A percentile compares a stretch with the other conserved stretches of the same genome.
phyloP scores from a whole-genome alignment of 2,329 filamentous ascomycete genomes.

The Nemania sp. region DNA sequence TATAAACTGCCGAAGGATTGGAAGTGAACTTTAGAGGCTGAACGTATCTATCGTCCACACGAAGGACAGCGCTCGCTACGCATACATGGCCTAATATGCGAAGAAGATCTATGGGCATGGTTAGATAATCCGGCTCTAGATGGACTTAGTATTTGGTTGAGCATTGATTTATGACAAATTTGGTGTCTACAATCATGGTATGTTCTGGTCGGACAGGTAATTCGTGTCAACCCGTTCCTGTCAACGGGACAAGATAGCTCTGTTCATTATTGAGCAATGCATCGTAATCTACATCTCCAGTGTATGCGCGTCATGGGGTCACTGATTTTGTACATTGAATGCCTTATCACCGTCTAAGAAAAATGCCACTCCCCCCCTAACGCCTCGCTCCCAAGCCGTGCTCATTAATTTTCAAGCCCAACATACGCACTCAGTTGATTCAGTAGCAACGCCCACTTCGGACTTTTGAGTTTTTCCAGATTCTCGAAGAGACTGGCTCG shows the following conservation, averaged over 20 bases:
- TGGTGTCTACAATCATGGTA: too few species aligned
- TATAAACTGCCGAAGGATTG: too few species aligned
- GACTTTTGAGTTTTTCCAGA: constrained; percentile 62
- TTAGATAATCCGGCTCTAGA: too few species aligned
- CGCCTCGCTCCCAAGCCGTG: constrained; percentile 30
- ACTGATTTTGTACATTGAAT: constrained; percentile 29
- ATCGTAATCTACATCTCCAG: constrained; percentile 30
- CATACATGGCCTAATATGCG: too few species aligned
- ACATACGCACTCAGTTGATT: constrained; percentile 70
- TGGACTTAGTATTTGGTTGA: too few species aligned
- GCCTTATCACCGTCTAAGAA: constrained; percentile 24
- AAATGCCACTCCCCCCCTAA: constrained; percentile 24
- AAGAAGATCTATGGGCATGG: too few species aligned
- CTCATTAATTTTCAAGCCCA: constrained; percentile 39
- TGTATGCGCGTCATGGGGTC: constrained; percentile 21
- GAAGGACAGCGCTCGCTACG: too few species aligned
- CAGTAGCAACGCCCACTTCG: constrained; percentile 66
- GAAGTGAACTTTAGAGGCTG: too few species aligned
- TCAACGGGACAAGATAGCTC: constrained; percentile 1
- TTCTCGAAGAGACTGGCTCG: constrained; percentile 69
- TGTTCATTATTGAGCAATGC: constrained; percentile 9
- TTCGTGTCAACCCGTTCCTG: not conserved
- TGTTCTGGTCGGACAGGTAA: too few species aligned
- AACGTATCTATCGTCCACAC: too few species aligned
- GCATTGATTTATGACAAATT: too few species aligned